Evolutionary conservation across 208 protist species (phyloP).

Genomic region (Zelonia costaricensis): DNA sequence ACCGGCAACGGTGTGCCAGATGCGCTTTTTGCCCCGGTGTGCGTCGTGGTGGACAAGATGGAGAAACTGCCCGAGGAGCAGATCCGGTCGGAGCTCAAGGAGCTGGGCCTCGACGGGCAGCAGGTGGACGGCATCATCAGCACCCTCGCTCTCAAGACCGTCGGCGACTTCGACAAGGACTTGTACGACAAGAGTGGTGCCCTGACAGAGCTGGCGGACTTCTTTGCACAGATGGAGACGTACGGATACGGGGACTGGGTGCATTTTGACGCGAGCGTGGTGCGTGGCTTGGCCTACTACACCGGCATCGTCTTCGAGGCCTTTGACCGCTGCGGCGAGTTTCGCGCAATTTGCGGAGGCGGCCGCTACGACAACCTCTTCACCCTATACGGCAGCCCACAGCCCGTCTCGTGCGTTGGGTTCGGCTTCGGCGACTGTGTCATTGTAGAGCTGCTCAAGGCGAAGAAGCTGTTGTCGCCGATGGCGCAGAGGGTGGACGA

Average conservation of each 20-base stretch:
- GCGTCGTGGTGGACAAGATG: constrained; percentile 96
- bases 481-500: constrained; percentile 74
- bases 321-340: constrained; percentile 91
- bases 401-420: constrained; percentile 90
- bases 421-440: constrained; percentile 97
- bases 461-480: constrained; percentile 84
- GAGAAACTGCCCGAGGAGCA: constrained; percentile 92
- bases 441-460: constrained; percentile 93
- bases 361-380: constrained; percentile 96
- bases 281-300: constrained; percentile 96
- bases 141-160: constrained; percentile 78
- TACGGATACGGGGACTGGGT: constrained; percentile 96
- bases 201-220: constrained; percentile 80
- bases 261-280: constrained; percentile 93
- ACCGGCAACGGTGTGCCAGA: constrained; percentile 65
- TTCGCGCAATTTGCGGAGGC: constrained; percentile 95
- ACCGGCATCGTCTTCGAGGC: constrained; percentile 97
- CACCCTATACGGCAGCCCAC: constrained; percentile 91
- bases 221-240: constrained; percentile 85
- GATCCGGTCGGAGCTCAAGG: constrained; percentile 68
- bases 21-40: constrained; percentile 90
- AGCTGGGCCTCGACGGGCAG: constrained; percentile 54
- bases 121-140: constrained; percentile 78
- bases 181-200: constrained; percentile 66
- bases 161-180: constrained; percentile 81